These are phyloP conservation scores for Gastrolobium bilobum DNA, from an alignment of 306 rosid species.

Conservation along the genomic window DNA sequence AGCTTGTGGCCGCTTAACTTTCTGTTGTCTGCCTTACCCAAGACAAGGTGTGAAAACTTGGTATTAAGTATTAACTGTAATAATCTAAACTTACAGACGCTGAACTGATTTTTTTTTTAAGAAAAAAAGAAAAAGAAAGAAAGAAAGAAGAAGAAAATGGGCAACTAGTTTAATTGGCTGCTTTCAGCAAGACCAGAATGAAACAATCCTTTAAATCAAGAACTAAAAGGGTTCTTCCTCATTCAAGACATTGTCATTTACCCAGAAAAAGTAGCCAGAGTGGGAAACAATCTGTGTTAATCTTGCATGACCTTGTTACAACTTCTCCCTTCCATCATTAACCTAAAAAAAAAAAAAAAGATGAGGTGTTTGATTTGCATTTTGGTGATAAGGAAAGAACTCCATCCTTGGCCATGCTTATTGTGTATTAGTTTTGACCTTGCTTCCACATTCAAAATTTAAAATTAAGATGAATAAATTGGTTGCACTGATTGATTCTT, in stretches of 20 bases:
- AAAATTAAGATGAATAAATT: slow-evolving; percentile 9
- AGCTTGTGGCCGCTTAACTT: slow-evolving; percentile 6
- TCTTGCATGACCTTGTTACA: slow-evolving; percentile 1
- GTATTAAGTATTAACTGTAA: background rate
- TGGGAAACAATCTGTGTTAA: background rate
- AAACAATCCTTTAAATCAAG: slow-evolving; percentile 3
- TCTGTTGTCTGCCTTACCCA: background rate
- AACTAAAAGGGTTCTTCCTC: slow-evolving; percentile 11
- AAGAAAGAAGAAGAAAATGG: background rate
- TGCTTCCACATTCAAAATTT: background rate
- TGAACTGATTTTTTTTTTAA: background rate
- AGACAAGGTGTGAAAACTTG: background rate
- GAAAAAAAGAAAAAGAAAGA: no score
- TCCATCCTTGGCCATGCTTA: slow-evolving; percentile 6
- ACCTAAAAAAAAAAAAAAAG: no score
- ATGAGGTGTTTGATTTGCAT: background rate
- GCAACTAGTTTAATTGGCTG: background rate
- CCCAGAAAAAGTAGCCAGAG: slow-evolving; percentile 6
- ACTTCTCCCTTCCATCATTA: background rate
- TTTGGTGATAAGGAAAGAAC: background rate
- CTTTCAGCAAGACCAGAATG: slow-evolving; percentile 11
- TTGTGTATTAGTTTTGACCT: slow-evolving; percentile 31
- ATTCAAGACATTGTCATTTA: slow-evolving; percentile 22
- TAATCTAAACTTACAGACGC: background rate
- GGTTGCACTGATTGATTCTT: background rate